These are phyloP conservation scores for Nannochloropsis granulata DNA, from an alignment of 108 stramenopile genomes.

Conservation along the genomic window DNA sequence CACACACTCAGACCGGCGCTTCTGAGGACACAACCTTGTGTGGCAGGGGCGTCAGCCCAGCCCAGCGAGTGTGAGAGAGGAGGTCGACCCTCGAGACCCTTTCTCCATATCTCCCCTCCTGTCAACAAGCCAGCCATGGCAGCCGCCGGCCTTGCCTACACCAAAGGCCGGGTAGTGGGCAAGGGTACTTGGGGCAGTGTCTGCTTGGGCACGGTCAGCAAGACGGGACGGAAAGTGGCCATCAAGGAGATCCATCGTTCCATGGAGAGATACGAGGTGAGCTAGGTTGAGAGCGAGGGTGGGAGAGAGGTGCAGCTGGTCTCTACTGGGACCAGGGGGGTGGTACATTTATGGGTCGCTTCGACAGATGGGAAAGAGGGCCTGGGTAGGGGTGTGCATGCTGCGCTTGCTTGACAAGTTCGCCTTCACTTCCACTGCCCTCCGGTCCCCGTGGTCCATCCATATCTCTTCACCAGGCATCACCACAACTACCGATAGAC, in stretches of 20 bases:
- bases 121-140: not conserved
- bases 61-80: not conserved
- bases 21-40: not conserved
- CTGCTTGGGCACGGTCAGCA: not conserved
- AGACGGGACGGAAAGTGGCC: not conserved
- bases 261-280: not conserved
- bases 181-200: not conserved
- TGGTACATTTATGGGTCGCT: too few species aligned
- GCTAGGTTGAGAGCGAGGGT: not conserved
- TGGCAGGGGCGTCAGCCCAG: too few species aligned
- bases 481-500: too few species aligned
- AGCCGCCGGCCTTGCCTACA: not conserved
- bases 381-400: too few species aligned
- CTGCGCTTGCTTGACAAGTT: too few species aligned
- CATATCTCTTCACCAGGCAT: too few species aligned
- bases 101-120: not conserved
- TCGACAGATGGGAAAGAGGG: too few species aligned
- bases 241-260: not conserved
- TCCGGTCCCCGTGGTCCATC: too few species aligned
- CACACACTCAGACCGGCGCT: not conserved
- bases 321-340: too few species aligned
- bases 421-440: too few species aligned
- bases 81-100: not conserved
- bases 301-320: too few species aligned
- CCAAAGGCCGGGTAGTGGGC: not conserved